phyloP scores from a whole-genome alignment of 352 stramenopile genomes.

The Phytophthora citrophthora region DNA sequence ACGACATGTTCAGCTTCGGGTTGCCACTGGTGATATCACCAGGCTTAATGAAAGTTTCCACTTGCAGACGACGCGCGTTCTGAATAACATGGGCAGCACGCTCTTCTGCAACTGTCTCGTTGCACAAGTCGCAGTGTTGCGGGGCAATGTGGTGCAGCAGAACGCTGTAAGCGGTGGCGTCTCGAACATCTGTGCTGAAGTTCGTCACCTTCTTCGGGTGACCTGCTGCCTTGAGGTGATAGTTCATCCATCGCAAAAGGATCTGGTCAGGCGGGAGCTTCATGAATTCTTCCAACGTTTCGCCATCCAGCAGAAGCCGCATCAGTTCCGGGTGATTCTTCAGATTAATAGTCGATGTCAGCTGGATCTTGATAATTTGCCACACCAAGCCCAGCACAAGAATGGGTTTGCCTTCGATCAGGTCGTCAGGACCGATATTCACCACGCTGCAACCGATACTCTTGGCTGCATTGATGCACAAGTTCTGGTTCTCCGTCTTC shows the following conservation, averaged over 20 bases:
- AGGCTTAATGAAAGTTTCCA: constrained; percentile 93
- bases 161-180: constrained; percentile 88
- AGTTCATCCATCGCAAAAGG: constrained; percentile 94
- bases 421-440: constrained; percentile 91
- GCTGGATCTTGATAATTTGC: constrained; percentile 95
- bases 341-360: constrained; percentile 92
- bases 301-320: constrained; percentile 82
- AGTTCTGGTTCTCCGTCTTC: constrained; percentile 92
- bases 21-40: constrained; percentile 92
- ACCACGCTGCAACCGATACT: constrained; percentile 94
- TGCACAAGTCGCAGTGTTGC: constrained; percentile 69
- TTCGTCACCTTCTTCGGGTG: constrained; percentile 81
- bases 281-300: constrained; percentile 91
- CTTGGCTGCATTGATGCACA: constrained; percentile 94
- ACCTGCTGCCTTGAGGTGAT: constrained; percentile 85
- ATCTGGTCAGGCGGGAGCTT: constrained; percentile 92
- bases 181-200: constrained; percentile 81
- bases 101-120: constrained; percentile 60
- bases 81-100: constrained; percentile 83
- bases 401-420: constrained; percentile 88
- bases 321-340: constrained; percentile 94
- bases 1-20: constrained; percentile 93
- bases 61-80: constrained; percentile 82
- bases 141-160: constrained; percentile 90
- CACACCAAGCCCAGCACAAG: constrained; percentile 93